phyloP scores from a whole-genome alignment of 371 early-diverging fungal species.

The Mortierella sp. region DNA sequence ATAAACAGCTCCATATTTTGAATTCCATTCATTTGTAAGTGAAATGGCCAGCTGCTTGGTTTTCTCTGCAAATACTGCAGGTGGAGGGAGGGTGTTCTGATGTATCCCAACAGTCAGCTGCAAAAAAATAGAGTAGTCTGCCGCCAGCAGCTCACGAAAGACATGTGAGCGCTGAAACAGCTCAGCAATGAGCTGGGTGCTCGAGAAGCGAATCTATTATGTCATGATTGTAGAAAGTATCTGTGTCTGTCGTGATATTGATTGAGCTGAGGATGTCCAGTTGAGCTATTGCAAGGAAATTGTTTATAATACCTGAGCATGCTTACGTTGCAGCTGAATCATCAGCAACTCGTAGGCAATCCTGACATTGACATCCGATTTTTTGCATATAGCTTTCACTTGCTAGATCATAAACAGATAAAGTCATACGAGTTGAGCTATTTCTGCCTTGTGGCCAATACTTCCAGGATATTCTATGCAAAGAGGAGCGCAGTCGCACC shows the following conservation, averaged over 20 bases:
- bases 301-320: constrained; percentile 67
- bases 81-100: constrained; percentile 68
- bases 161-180: constrained; percentile 77
- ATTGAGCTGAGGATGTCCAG: background rate
- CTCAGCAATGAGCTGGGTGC: constrained; percentile 71
- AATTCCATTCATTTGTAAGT: constrained; percentile 68
- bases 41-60: constrained; percentile 66
- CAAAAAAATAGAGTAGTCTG: constrained; percentile 68
- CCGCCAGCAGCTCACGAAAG: constrained; percentile 67
- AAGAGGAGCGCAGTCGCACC: constrained; percentile 23
- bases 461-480: background rate
- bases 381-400: constrained; percentile 70
- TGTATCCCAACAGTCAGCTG: constrained; percentile 72
- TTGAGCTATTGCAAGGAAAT: background rate
- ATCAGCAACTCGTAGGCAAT: constrained; percentile 62
- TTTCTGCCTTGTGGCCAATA: background rate
- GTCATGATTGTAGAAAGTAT: background rate
- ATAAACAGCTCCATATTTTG: constrained; percentile 68
- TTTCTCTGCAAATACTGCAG: constrained; percentile 63
- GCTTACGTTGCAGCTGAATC: constrained; percentile 68
- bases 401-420: constrained; percentile 35
- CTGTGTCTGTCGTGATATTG: background rate
- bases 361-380: constrained; percentile 59
- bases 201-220: constrained; percentile 72
- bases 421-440: background rate